Percentiles rank a stretch among this genome's conserved stretches.
These are phyloP conservation scores for Xenosphaeropsis pyriputrescens DNA, from an alignment of 2,329 filamentous ascomycete species.

Conservation along the genomic window DNA sequence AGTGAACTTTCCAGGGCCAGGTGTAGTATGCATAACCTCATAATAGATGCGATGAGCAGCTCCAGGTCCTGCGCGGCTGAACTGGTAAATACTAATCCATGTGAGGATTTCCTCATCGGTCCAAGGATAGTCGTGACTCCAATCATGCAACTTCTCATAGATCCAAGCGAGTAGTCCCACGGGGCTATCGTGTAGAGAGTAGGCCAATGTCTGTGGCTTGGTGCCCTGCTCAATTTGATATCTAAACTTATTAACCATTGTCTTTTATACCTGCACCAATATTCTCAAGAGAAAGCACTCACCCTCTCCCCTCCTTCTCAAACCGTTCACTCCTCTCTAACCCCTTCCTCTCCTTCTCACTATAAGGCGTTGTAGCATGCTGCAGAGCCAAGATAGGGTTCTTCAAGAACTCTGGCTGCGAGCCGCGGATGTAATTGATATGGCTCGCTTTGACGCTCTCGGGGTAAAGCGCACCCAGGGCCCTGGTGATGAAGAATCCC, in stretches of 20 bases:
- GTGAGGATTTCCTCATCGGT: conserved; percentile 61
- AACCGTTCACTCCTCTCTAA: conserved; percentile 22
- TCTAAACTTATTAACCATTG: too few species aligned
- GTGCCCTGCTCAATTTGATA: conserved; percentile 31
- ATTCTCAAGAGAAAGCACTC: not conserved
- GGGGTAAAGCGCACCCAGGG: conserved; percentile 43
- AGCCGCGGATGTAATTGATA: conserved; percentile 6
- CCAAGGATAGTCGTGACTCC: conserved; percentile 60
- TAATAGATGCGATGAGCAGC: conserved; percentile 61
- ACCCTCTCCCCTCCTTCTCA: conserved; percentile 22
- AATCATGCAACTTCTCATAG: conserved; percentile 66
- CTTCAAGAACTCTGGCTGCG: conserved; percentile 26
- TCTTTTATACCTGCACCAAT: too few species aligned
- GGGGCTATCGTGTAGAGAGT: conserved; percentile 54
- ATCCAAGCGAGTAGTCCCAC: conserved; percentile 63
- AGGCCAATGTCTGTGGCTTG: conserved; percentile 58
- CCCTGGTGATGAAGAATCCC: conserved; percentile 50
- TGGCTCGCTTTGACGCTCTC: conserved; percentile 36
- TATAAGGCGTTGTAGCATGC: conserved; percentile 36
- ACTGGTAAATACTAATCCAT: conserved; percentile 63
- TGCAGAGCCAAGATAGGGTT: conserved; percentile 40
- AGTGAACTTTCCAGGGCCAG: conserved; percentile 1
- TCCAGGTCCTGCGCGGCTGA: conserved; percentile 53
- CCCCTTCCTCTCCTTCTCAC: conserved; percentile 23
- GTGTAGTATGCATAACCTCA: conserved; percentile 32